Conservation (phyloP, 2,329 filamentous ascomycete species). For the Kalmusia sp. region DNA sequence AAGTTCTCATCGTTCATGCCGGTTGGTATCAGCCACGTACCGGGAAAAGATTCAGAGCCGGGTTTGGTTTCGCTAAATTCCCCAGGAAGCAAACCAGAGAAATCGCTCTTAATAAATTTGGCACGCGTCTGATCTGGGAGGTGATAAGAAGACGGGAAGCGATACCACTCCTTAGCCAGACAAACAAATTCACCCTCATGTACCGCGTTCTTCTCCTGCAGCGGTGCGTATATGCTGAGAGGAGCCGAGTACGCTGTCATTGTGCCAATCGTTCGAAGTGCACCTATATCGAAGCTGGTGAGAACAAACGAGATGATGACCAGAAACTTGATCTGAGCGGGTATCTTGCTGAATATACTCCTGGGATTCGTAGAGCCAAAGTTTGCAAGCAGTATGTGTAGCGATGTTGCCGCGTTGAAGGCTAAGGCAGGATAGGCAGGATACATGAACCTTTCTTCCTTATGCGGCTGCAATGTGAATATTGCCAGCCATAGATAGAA, state of each 20-base stretch:
- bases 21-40: conserved; percentile 80
- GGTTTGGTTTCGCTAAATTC: conserved; percentile 80
- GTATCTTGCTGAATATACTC: conserved; percentile 73
- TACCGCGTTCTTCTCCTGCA: conserved; percentile 65
- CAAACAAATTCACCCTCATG: conserved; percentile 75
- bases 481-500: conserved; percentile 96
- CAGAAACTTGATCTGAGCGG: conserved; percentile 74
- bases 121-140: conserved; percentile 82
- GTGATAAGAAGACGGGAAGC: conserved; percentile 93
- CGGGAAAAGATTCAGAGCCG: conserved; percentile 76
- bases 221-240: conserved; percentile 70
- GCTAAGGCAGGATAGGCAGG: conserved; percentile 90
- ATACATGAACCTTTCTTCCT: conserved; percentile 99
- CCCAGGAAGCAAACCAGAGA: conserved; percentile 85
- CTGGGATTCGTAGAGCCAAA: conserved; percentile 75
- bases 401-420: conserved; percentile 83
- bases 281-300: conserved; percentile 68
- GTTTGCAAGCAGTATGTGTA: conserved; percentile 80
- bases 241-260: conserved; percentile 86
- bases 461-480: conserved; percentile 92
- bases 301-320: conserved; percentile 68
- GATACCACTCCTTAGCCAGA: conserved; percentile 97
- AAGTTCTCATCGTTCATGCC: conserved; percentile 93
- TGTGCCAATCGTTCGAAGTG: conserved; percentile 77
- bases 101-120: conserved; percentile 91